phyloP scores from a whole-genome alignment of 2,329 filamentous ascomycete species.

The Meredithiella fracta region DNA sequence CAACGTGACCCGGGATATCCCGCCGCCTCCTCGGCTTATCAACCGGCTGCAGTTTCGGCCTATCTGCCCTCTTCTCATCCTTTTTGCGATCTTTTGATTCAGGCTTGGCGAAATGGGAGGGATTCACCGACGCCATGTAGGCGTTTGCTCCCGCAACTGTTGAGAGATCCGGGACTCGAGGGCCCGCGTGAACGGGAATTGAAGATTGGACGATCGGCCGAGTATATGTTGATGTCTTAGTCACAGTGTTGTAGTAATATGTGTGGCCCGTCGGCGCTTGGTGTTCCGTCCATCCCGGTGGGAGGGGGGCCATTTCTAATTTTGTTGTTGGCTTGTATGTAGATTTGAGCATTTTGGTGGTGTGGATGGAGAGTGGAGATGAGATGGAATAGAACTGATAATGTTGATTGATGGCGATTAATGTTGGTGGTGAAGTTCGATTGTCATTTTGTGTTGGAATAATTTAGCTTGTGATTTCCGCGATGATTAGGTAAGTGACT shows the following conservation, averaged over 20 bases:
- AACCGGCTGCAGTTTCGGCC: constrained; percentile 48
- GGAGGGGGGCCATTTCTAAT: constrained; percentile 36
- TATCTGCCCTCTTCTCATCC: constrained; percentile 15
- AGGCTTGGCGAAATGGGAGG: constrained; percentile 24
- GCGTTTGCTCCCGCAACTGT: constrained; percentile 42
- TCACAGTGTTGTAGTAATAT: constrained; percentile 74
- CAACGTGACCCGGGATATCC: constrained; percentile 61
- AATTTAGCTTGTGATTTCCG: background rate
- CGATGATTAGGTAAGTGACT: background rate
- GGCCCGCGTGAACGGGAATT: background rate
- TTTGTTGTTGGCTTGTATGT: constrained; percentile 48
- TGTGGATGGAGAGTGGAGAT: too few relatives aligned
- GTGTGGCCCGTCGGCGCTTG: constrained; percentile 72
- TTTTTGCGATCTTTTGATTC: constrained; percentile 27
- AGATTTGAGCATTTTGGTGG: constrained; percentile 48
- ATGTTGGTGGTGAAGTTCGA: background rate
- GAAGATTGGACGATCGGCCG: constrained; percentile 37
- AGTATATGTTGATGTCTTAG: constrained; percentile 75
- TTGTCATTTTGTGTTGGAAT: background rate
- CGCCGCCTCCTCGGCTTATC: constrained; percentile 73
- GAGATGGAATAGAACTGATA: background rate
- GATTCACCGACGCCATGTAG: constrained; percentile 38
- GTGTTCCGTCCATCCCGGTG: constrained; percentile 81
- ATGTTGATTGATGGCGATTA: background rate
- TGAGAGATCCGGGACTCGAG: constrained; percentile 23